phyloP scores from a whole-genome alignment of 441 rosid species.

The Adansonia madagascariensis region DNA sequence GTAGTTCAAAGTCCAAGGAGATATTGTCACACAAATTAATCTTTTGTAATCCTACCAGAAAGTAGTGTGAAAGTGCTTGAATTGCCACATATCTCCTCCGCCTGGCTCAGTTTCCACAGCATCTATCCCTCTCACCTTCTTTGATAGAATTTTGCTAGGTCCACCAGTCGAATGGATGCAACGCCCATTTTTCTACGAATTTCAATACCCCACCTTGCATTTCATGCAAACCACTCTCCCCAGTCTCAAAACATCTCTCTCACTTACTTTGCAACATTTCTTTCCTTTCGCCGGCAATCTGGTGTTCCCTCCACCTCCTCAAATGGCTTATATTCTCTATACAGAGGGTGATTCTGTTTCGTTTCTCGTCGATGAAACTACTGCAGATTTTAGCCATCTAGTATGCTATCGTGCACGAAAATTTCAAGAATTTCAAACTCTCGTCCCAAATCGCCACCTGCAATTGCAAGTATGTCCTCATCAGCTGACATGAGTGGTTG shows the following conservation, averaged over 20 bases:
- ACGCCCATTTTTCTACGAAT: slow-evolving; percentile 41
- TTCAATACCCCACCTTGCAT: slow-evolving; percentile 25
- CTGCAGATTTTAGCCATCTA: slow-evolving; percentile 29
- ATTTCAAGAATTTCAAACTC: slow-evolving; percentile 25
- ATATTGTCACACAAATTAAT: too few relatives aligned
- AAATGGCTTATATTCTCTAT: slow-evolving; percentile 31
- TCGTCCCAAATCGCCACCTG: slow-evolving; percentile 27
- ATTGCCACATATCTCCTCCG: background rate
- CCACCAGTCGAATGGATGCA: slow-evolving; percentile 26
- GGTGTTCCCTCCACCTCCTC: slow-evolving; percentile 35
- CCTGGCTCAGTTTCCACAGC: slow-evolving; percentile 1
- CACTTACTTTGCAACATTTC: slow-evolving; percentile 40
- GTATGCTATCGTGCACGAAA: slow-evolving; percentile 19
- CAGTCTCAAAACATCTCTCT: slow-evolving; percentile 42
- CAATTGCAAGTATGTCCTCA: background rate
- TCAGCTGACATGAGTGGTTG: slow-evolving; percentile 3
- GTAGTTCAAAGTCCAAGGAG: too few relatives aligned
- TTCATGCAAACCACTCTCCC: slow-evolving; percentile 37
- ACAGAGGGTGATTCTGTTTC: slow-evolving; percentile 24
- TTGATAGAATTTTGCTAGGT: background rate
- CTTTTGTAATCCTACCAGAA: background rate
- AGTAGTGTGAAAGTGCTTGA: background rate
- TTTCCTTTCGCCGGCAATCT: slow-evolving; percentile 44
- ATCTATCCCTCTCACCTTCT: background rate
- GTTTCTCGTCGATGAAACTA: slow-evolving; percentile 34